Evolutionary conservation across 495 filamentous ascomycete species (phyloP).

Genomic region (Penicillium psychrofluorescens): DNA sequence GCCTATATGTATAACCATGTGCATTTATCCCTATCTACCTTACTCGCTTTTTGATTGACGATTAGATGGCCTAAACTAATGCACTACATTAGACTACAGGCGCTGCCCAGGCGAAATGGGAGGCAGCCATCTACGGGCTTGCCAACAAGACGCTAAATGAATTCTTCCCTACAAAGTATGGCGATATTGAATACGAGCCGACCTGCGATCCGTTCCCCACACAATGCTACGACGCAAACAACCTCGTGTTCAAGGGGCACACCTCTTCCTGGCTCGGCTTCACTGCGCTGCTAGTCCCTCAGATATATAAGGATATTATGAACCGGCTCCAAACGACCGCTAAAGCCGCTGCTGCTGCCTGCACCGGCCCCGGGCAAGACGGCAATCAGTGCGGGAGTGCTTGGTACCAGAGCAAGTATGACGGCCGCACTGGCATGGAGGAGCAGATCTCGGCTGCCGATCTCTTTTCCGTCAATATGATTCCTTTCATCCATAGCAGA

Average conservation of each 20-base stretch:
- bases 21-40: no score
- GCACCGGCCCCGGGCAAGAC: conserved; percentile 46
- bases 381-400: conserved; percentile 59
- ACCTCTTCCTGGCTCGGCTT: conserved; percentile 55
- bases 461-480: conserved; percentile 45
- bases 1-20: no score
- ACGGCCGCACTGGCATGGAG: conserved; percentile 49
- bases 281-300: conserved; percentile 54
- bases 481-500: conserved; percentile 15
- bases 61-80: no score
- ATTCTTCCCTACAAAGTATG: conserved; percentile 50
- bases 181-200: conserved; percentile 58
- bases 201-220: conserved; percentile 52
- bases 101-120: conserved; percentile 42
- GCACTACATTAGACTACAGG: conserved; percentile 24
- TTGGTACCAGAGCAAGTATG: conserved; percentile 59
- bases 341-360: conserved; percentile 57
- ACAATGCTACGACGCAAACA: conserved; percentile 53
- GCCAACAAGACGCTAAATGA: conserved; percentile 41
- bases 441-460: conserved; percentile 35
- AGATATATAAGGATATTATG: conserved; percentile 51
- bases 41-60: no score
- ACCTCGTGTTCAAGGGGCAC: conserved; percentile 65
- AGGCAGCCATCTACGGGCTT: conserved; percentile 48
- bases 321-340: conserved; percentile 57